Base-by-base conservation (phyloP, 2,329 filamentous ascomycete genomes). In the Botrytis medusae region DNA sequence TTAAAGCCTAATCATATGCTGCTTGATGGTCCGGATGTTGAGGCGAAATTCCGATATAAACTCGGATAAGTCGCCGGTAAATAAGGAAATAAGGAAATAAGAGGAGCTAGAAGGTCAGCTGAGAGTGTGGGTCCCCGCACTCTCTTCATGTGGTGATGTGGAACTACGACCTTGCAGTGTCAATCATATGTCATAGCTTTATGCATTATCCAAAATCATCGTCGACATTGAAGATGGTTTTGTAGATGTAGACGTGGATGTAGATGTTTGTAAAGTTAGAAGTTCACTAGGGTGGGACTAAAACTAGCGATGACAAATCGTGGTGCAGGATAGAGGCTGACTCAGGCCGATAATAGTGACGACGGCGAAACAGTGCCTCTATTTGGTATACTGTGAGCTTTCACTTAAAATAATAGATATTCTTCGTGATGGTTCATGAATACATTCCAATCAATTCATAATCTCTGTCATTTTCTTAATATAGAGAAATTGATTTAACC, bases 171-270 rank as follows among this genome's bases (percentile, higher is more conserved):
- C 4, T 22, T 68, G 16, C 25, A 22, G 8, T 10, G 29, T 5
- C 14, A 22, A 44, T 44, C 2, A 1, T 16, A 54, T 1, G 25
- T n/a, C 48, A n/a, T 0, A n/a, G 16, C 1, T 54, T 25, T n/a
- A 54, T 0, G 14, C 0, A 0, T 7, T 16, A 16, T 5, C 16
- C 25, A n/a, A 54, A 54, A 25, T 4, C 8, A 4, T 3, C 2
- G 34, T n/a, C 6, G 2, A 14, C 20, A 8, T 20, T 5, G 3
- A 48, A 37, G 12, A 37, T 67, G 22, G 22, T 18, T 37, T 18
- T 37, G 37, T 37, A 7, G 34, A 7, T 37, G 34, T 37, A 37
- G 22, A 61, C 14, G 40, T 14, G 0, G 9, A 29, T 34, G 10
- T 51, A 25, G 8, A 67, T 65, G 1, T 65, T 48, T 32, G n/a